Evolutionary conservation across 2,329 filamentous ascomycete genomes (phyloP), one percentile per base, ranked within the genome.

Genomic region (Trichoderma breve): DNA sequence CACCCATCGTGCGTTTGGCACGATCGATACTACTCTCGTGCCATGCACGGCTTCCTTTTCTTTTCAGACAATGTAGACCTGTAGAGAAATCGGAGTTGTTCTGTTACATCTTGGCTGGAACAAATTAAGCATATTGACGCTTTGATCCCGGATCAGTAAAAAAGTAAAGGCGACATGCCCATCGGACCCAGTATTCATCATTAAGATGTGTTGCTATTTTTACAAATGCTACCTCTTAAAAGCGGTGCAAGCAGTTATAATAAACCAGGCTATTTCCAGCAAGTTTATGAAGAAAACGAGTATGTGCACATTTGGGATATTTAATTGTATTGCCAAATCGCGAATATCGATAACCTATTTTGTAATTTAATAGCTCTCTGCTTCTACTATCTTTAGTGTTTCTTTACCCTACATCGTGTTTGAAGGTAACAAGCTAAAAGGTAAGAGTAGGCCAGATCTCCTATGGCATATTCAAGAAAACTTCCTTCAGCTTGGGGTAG

Each of bases 401-500:
- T 14, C 47, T 53, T 14, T 53, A 53, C 11, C 47, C 21, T 51
- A 51, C n/a, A 51, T 5, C n/a, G 11, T 24, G 2, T 51, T 51
- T 2, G 4, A n/a, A 24, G 5, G 21, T 9, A 3, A 34, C 14
- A 12, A 21, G 21, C 18, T 36, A 3, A 36, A 61, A 9, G 7
- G 15, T 8, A n/a, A 34, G 1, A 24, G 7, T 9, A 36, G 58
- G 18, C n/a, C 18, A 18, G 24, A 39, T 24, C 32, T 64, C 0
- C 18, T 39, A 58, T 3, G 21, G 39, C 28, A 64, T 24, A 6
- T 24, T 63, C 53, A 67, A 21, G 21, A 72, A 72, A 12, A 72
- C 15, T 7, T 63, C 60, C 8, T 55, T 61, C 66, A 72, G 18
- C 32, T 70, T 65, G 1, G 26, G 8, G 18, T 72, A 72, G n/a